Evolutionary conservation across 2,329 filamentous ascomycete species (phyloP), one percentile per base, ranked within the genome.

Genomic region (Phoma sp.): DNA sequence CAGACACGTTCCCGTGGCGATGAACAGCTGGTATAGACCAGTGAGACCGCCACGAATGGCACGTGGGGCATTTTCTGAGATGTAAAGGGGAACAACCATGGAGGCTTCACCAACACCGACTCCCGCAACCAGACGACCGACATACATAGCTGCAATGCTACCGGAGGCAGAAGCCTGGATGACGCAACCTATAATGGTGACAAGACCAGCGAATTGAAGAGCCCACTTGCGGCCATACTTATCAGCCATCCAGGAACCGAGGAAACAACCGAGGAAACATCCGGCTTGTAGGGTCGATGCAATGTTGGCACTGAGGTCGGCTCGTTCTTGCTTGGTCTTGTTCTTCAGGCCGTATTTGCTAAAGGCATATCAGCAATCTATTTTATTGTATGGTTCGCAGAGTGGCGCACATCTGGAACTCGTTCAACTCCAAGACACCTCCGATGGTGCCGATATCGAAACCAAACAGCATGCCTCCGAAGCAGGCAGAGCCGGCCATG

Each of bases 211-310:
- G 14, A 77, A 70, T 22, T 89, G 78, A 27, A 91, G 77, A 23
- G 79, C 78, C 11, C 59, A 65, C 40, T 82, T 82, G 46, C 87
- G 81, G 13, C 87, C 87, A 61, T 74, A 83, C 59, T 68, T 74
- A 61, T 86, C 83, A 4, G 83, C 79, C 38, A 82, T 64, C 76
- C 79, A 84, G 30, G 79, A 80, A 6, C 82, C 81, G n/a, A 83
- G 57, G 58, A 89, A 78, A 54, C 85, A 85, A 32, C 86, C 86
- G 47, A 83, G 78, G 70, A 89, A 89, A 58, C 85, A 88, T 45
- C 87, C 87, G 37, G 83, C 86, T 73, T 90, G 87, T 8, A 90
- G 80, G 0, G 84, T 87, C n/a, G 86, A 88, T 25, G 89, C 88
- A 53, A 90, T 86, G 67, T 89, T 89, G 59, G 87, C 84, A 41